Base-by-base conservation (phyloP, 2,329 filamentous ascomycete species). In the Botrytis hyacinthi region DNA sequence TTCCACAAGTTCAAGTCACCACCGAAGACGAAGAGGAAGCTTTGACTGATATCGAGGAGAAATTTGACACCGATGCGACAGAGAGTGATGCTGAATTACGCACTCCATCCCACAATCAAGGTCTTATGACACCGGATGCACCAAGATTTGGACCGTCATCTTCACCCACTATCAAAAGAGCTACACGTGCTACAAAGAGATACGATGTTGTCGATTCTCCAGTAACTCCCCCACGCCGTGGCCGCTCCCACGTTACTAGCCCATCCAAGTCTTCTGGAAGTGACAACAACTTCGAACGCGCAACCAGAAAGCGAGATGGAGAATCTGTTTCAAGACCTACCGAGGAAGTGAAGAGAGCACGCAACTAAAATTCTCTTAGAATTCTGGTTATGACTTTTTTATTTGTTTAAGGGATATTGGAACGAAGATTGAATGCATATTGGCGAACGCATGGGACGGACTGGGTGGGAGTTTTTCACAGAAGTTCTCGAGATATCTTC, bases 191-290 rank as follows among this genome's bases (percentile, higher is more conserved):
- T 48, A 86, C 86, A 79, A 88, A 87, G 83, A 83, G 86, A 72
- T 42, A 78, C n/a, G 77, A 79, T 57, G 71, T 78, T 40, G 68
- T 42, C 77, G 80, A 44, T 18, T 74, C 65, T 42, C 78, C 78
- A 62, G 79, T 83, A 74, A 74, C 77, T 74, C 79, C 71, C 48
- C 68, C 74, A 48, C 70, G 51, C 72, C 73, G 69, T 71, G 70
- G 71, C 60, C 71, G 67, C 46, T 71, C 73, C 37, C 73, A 71
- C 51, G 76, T 75, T 35, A 66, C 73, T 59, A 80, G 77, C 77
- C 89, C 89, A 3, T 93, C 93, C 78, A 90, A 92, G 77, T 85
- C 85, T 57, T 94, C 91, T 91, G 87, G 85, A 76, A 88, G 90
- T 61, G 70, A 65, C 54, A 73, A 69, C 59, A 68, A 63, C 60